Evolutionary conservation across 2,329 filamentous ascomycete genomes (phyloP), one percentile per base, ranked within the genome.

Genomic region (Colletotrichum theobromicola): DNA sequence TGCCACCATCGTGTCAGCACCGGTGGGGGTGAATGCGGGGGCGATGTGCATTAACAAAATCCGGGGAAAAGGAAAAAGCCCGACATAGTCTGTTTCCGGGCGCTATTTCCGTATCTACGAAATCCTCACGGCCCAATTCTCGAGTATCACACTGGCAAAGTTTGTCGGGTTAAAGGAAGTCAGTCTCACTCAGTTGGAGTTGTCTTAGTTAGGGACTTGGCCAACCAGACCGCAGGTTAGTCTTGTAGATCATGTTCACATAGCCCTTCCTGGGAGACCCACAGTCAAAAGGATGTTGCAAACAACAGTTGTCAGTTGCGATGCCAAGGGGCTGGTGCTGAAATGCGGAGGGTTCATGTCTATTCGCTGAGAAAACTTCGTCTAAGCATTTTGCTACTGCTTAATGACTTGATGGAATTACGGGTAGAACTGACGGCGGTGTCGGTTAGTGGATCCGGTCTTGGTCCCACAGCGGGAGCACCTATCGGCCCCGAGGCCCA

Each of bases 31-130:
- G 26, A 66, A 35, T 74, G 72, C 72, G 67, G 72, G 71, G 66
- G 50, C 37, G n/a, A 28, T 26, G n/a, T 57, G 67, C 61, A 71
- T 57, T 13, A 32, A 62, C 16, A 24, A 15, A 26, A 18, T 65
- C 67, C 72, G 67, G 72, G 61, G 72, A 50, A 63, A 71, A 42
- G 61, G 67, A 66, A 66, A 8, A 66, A 46, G 16, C 55, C 72
- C 37, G 60, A 26, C 57, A 12, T 2, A 9, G 24, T 28, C 13
- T 24, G 26, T 67, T 67, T 60, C 50, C 50, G 32, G 42, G 42
- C 6, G n/a, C 42, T 50, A 50, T 50, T 50, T 50, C 42, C 42
- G 42, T 50, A 21, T 21, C 42, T 24, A 1, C 4, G 13, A 7
- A 2, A 50, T 46, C 10, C 10, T 21, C 42, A 21, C 24, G n/a